A percentile compares a stretch with the other conserved stretches of the same genome.
These are phyloP conservation scores for Adiantum capillusveneris DNA, from an alignment of 75 land plant species.

Conservation along the genomic window DNA sequence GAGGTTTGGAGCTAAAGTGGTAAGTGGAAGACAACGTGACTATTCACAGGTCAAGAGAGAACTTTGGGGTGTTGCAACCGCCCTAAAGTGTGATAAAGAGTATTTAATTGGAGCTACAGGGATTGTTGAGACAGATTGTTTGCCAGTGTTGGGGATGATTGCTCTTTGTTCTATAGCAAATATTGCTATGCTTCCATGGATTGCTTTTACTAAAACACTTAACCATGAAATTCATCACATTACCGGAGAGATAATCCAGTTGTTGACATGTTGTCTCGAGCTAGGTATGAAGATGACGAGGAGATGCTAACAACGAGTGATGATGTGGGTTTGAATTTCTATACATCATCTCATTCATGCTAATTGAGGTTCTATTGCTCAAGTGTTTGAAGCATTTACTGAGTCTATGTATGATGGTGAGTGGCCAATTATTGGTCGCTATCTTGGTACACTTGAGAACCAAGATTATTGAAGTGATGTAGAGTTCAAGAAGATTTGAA, in stretches of 20 bases:
- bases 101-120: not conserved
- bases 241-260: slow-evolving; percentile 1
- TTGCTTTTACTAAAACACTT: not conserved
- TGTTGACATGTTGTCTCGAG: slow-evolving; percentile 4
- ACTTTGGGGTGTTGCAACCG: no score
- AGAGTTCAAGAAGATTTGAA: no score
- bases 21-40: not conserved
- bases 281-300: no score
- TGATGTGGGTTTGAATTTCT: not conserved
- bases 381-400: not conserved
- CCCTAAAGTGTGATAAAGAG: not conserved
- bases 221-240: slow-evolving; percentile 1
- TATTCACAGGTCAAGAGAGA: no score
- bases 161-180: not conserved
- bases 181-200: not conserved
- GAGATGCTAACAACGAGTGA: not conserved
- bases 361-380: not conserved
- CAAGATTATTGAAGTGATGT: not conserved
- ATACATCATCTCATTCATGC: no score
- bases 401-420: not conserved
- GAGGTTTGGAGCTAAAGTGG: no score
- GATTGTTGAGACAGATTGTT: not conserved
- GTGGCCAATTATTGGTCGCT: not conserved
- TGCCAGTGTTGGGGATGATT: slow-evolving; percentile 4
- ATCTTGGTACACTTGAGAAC: not conserved